Evolutionary conservation across 495 filamentous ascomycete genomes (phyloP), one percentile per base, ranked within the genome.

Genomic region (Aspergillus funiculosus): DNA sequence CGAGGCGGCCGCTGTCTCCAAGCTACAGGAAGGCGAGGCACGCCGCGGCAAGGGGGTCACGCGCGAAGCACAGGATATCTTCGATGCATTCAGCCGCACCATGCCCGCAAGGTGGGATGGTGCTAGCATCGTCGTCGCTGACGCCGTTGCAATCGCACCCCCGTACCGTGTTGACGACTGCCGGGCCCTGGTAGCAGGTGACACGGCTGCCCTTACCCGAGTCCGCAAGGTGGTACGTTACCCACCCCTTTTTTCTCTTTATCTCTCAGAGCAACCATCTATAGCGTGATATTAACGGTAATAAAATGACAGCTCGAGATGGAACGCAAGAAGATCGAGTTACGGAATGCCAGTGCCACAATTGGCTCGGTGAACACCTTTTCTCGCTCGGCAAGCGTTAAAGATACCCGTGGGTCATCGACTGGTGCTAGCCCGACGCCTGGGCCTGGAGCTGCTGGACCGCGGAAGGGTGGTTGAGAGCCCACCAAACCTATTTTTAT

Each of bases 31-130:
- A 40, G 60, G 62, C 11, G 77, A 80, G 41, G 66, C 71, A 11
- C 73, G 61, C 31, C 69, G 72, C 36, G 82, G 81, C 7, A 80
- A 77, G 54, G 79, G 77, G 5, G 83, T 85, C 11, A 79, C 69
- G 21, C 75, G 67, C 36, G 82, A 85, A 49, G 81, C 74, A 15
- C 83, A 87, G 59, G 83, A 84, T 31, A 71, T 87, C 9, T 87
- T 84, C 51, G 80, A 87, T 64, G 72, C 73, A 2, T 68, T 87
- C 39, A 69, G 67, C 39, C 70, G 78, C 48, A 82, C 77, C 53
- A 82, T 83, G 69, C 78, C 78, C 7, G 71, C 78, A 32, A 69
- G 75, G 32, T 87, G 83, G 83, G 66, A 80, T 49, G 78, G 73
- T 6, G 68, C 66, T 35, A 68, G 67, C 26, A 86, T 87, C 45